Evolutionary conservation across 2,329 filamentous ascomycete species (phyloP), one percentile per base, ranked within the genome.

Genomic region (Pleurostoma richardsiae): DNA sequence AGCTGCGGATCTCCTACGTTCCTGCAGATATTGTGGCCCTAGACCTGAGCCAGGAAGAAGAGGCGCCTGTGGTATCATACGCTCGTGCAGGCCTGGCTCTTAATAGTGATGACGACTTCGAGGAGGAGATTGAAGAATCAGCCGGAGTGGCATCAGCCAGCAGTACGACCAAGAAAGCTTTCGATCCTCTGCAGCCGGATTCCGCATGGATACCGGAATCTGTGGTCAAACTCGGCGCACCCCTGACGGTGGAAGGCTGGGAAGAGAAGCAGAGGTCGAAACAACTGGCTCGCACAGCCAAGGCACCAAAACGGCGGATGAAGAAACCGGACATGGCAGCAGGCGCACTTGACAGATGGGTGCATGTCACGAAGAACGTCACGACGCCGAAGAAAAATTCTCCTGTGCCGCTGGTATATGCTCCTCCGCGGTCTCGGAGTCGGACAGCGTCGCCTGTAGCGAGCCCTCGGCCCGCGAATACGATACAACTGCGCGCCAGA

Each of bases 21-120:
- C 94, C 94, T 0, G 74, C 82, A 3, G 78, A 87, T 30, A 76
- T 96, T 11, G 88, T 96, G 3, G 82, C 83, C 0, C 76, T 97
- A 38, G 83, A 95, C 57, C 68, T 96, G 28, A 78, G 82, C 8
- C 73, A 76, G 1, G 91, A 96, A 60, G 77, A 82, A 30, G 84
- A 88, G 11, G 81, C 81, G 49, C 71, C 51, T 19, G 52, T 73
- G 1, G 73, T 78, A 3, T 52, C 62, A 1, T 75, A 67, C 52
- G 74, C 71, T 2, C 72, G 80, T 29, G 71, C 71, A 41, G 79
- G 79, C 0, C 62, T 83, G 10, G 80, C 80, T 2, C 69, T 82
- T n/a, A 80, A 81, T 52, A 81, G 79, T 49, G 85, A 89, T 45
- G 82, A 88, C 36, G 84, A 88, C 7, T 69, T 80, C 10, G 74